Percentiles rank a stretch among this genome's conserved stretches.
Evolutionary conservation across 352 stramenopile species (phyloP).

Genomic region (Saprolegnia parasitica): DNA sequence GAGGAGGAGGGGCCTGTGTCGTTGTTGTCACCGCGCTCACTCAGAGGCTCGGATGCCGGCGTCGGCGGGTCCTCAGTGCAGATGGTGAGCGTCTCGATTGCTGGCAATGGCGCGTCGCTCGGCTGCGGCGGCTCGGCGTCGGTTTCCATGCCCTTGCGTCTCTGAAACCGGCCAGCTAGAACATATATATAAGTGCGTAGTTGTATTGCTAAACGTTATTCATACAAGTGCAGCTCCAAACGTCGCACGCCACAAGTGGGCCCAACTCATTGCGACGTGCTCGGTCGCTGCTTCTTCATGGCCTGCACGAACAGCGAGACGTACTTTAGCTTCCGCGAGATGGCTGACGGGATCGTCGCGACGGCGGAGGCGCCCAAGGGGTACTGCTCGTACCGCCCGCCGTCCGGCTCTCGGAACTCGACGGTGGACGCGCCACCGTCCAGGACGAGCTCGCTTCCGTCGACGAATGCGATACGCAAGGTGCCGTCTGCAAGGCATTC

Average conservation of each 20-base stretch:
- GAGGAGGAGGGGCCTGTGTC: neutral
- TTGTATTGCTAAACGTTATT: too few species aligned
- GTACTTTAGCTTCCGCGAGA: constrained; percentile 26
- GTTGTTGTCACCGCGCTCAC: neutral
- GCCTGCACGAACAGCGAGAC: constrained; percentile 26
- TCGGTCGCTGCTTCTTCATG: constrained; percentile 20
- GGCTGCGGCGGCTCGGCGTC: too few species aligned
- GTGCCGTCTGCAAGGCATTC: constrained; percentile 28
- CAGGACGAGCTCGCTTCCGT: constrained; percentile 15
- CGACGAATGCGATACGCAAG: constrained; percentile 21
- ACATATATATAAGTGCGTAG: too few species aligned
- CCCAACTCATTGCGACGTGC: too few species aligned
- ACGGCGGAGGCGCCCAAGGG: neutral
- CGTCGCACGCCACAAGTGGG: too few species aligned
- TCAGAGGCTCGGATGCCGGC: neutral
- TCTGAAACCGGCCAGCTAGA: too few species aligned
- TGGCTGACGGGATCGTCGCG: constrained; percentile 5
- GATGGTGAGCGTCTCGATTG: too few species aligned
- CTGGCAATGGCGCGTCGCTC: too few species aligned
- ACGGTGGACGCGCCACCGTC: constrained; percentile 23
- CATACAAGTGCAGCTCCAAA: too few species aligned
- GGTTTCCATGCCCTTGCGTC: too few species aligned
- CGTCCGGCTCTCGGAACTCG: neutral
- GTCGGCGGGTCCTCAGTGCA: too few species aligned
- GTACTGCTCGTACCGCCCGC: constrained; percentile 7